A percentile compares a stretch with the other conserved stretches of the same genome.
These are phyloP conservation scores for Zygotorulaspora chibaensis DNA, from an alignment of 805 yeast genomes.

Conservation along the genomic window DNA sequence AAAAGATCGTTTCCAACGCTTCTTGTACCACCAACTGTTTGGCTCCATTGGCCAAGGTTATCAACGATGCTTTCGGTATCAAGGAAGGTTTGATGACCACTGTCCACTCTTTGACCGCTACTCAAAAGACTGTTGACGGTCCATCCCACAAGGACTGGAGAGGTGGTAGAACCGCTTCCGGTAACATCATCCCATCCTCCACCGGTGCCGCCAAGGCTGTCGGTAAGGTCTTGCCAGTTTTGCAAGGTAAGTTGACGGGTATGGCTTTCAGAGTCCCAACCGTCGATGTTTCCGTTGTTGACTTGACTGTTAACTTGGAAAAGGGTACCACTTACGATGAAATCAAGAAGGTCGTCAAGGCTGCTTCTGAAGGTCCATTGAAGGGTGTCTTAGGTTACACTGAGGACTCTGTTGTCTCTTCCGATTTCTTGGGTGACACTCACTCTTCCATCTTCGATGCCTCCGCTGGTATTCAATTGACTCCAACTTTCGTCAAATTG, in stretches of 20 bases:
- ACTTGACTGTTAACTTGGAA: conserved; percentile 60
- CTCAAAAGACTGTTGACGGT: conserved; percentile 73
- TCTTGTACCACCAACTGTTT: conserved; percentile 73
- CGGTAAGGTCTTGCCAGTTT: conserved; percentile 67
- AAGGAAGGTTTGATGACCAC: conserved; percentile 76
- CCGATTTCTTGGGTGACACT: conserved; percentile 61
- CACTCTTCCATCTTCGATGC: conserved; percentile 67
- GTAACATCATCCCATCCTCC: conserved; percentile 70
- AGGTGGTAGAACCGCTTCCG: conserved; percentile 76
- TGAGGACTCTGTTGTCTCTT: conserved; percentile 65
- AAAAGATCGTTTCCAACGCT: conserved; percentile 63
- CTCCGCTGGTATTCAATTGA: conserved; percentile 64
- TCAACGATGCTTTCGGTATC: conserved; percentile 61
- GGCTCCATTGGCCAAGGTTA: conserved; percentile 68
- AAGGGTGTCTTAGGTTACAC: conserved; percentile 67
- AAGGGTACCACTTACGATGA: conserved; percentile 59
- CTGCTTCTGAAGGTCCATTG: conserved; percentile 54
- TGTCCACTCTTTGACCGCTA: conserved; percentile 67
- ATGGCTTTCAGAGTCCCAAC: conserved; percentile 74
- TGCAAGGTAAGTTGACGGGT: conserved; percentile 70
- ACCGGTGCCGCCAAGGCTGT: conserved; percentile 78
- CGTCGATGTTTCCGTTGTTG: conserved; percentile 68
- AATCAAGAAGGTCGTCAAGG: conserved; percentile 55
- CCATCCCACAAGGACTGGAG: conserved; percentile 79
- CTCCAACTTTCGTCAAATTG: conserved; percentile 67